Evolutionary conservation across 2,329 filamentous ascomycete genomes (phyloP).

Genomic region (Alternaria viburni): DNA sequence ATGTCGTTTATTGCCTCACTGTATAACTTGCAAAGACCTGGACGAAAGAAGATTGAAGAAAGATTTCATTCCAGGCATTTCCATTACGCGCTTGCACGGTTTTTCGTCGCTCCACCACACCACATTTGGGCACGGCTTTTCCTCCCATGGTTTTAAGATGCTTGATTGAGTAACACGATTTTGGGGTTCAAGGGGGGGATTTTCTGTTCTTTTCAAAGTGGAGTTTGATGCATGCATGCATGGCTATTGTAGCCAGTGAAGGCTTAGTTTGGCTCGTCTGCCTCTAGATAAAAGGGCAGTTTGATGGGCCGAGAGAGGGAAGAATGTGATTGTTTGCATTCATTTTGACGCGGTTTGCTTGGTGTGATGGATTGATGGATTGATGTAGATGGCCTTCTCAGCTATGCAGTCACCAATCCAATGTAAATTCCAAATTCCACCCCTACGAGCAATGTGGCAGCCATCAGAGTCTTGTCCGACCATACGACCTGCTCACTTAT

Average conservation of each 20-base stretch:
- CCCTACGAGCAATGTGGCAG: background rate
- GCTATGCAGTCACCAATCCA: background rate
- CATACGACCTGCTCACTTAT: background rate
- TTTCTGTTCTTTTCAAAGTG: background rate
- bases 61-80: background rate
- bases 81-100: background rate
- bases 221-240: conserved; percentile 7
- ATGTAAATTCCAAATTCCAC: background rate
- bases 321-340: conserved; percentile 8
- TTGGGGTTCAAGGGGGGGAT: background rate
- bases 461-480: background rate
- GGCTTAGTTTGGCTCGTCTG: background rate
- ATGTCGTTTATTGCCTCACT: conserved; percentile 23
- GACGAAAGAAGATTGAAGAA: conserved; percentile 8
- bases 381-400: background rate
- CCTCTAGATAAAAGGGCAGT: background rate
- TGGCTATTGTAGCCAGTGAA: conserved; percentile 2
- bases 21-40: conserved; percentile 20
- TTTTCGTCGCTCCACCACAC: background rate
- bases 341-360: background rate
- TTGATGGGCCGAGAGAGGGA: background rate
- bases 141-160: conserved; percentile 1
- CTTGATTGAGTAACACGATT: conserved; percentile 16
- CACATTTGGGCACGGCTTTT: background rate
- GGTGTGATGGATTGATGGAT: background rate